These are phyloP conservation scores for Hirsutella rhossiliensis DNA, from an alignment of 2,329 filamentous ascomycete genomes.

Conservation along the genomic window DNA sequence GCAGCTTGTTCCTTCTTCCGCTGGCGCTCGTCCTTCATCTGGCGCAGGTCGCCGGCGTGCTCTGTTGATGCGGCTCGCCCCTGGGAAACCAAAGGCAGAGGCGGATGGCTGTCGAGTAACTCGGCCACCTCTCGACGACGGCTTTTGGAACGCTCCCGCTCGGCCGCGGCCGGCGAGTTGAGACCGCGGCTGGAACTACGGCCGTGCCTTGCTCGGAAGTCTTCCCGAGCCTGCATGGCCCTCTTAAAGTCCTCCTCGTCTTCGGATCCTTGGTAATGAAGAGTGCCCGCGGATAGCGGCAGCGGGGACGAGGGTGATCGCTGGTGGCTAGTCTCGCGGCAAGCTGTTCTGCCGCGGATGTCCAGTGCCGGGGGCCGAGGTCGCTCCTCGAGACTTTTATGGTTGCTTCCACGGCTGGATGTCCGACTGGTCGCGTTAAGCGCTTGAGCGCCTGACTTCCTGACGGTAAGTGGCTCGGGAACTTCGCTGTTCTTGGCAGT, in stretches of 20 bases:
- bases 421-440: slow-evolving; percentile 29
- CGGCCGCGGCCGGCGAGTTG: slow-evolving; percentile 21
- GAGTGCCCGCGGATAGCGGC: slow-evolving; percentile 49
- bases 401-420: slow-evolving; percentile 36
- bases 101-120: slow-evolving; percentile 17
- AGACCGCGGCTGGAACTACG: slow-evolving; percentile 34
- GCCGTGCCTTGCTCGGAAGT: slow-evolving; percentile 42
- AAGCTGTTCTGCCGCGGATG: slow-evolving; percentile 50
- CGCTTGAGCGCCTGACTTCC: slow-evolving; percentile 25
- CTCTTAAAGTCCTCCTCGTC: slow-evolving; percentile 50
- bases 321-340: slow-evolving; percentile 42
- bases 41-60: slow-evolving; percentile 40
- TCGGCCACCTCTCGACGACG: slow-evolving; percentile 21
- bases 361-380: slow-evolving; percentile 30
- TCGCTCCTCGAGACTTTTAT: slow-evolving; percentile 33
- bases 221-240: slow-evolving; percentile 40
- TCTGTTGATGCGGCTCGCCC: slow-evolving; percentile 29
- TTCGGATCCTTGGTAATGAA: slow-evolving; percentile 35
- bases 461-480: slow-evolving; percentile 30
- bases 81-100: slow-evolving; percentile 15
- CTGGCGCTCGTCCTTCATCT: slow-evolving; percentile 48
- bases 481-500: slow-evolving; percentile 25
- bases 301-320: slow-evolving; percentile 73
- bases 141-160: slow-evolving; percentile 26
- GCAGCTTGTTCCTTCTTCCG: slow-evolving; percentile 64